Evolutionary conservation across 1,284 basidiomycete genomes (phyloP).

Genomic region (Tilletiopsis washingtonensis): DNA sequence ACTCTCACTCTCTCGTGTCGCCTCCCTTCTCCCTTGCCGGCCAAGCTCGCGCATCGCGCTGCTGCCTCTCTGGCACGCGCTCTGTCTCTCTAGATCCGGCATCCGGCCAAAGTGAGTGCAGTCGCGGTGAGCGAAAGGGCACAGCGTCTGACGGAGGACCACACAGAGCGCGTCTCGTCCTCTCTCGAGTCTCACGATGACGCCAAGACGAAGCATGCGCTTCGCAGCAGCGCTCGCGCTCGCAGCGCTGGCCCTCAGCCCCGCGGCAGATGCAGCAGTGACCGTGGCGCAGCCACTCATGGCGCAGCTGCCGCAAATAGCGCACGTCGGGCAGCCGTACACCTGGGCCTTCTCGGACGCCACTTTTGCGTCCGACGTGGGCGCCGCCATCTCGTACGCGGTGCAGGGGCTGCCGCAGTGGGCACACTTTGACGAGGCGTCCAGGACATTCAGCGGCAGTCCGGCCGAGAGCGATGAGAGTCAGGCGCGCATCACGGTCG

Average conservation of each 20-base stretch:
- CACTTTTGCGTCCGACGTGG: constrained; percentile 18
- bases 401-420: constrained; percentile 30
- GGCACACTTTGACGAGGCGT: constrained; percentile 27
- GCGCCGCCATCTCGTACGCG: constrained; percentile 10
- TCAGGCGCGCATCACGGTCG: constrained; percentile 4
- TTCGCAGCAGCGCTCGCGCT: no score
- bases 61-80: not conserved
- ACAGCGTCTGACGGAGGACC: no score
- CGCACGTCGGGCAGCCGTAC: constrained; percentile 26
- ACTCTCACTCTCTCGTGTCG: not conserved
- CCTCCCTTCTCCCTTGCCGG: not conserved
- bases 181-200: not conserved
- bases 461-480: constrained; percentile 14
- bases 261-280: not conserved
- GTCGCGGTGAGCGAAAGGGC: not conserved
- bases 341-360: constrained; percentile 29
- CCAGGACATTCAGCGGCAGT: constrained; percentile 24
- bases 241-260: not conserved
- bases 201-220: no score
- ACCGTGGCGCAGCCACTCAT: constrained; percentile 15
- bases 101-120: not conserved
- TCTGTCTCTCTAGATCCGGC: no score
- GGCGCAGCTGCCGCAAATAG: constrained; percentile 31
- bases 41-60: not conserved
- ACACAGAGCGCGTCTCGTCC: not conserved